A percentile compares a stretch with the other conserved stretches of the same genome.
phyloP scores from a whole-genome alignment of 2,329 filamentous ascomycete species.

The Diplodia corticola region DNA sequence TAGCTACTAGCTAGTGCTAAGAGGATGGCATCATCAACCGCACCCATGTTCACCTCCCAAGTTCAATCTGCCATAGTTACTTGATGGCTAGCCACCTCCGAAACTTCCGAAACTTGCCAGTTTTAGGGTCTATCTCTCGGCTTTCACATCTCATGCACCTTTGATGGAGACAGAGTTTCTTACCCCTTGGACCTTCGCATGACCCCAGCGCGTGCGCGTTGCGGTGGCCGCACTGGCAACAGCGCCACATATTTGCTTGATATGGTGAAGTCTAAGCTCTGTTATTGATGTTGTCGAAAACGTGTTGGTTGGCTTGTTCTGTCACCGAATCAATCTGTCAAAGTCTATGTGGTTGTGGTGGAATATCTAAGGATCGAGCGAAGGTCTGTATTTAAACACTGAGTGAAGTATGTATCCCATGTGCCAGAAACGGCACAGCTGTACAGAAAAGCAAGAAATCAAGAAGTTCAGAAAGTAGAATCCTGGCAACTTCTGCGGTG shows the following conservation, averaged over 20 bases:
- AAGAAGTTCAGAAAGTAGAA: too few relatives aligned
- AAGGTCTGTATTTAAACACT: background rate
- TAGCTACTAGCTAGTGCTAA: too few relatives aligned
- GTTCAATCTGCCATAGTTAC: too few relatives aligned
- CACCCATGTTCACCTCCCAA: too few relatives aligned
- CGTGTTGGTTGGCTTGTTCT: background rate
- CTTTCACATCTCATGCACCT: background rate
- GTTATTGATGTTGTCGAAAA: background rate
- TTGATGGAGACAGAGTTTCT: too few relatives aligned
- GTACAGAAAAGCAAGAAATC: background rate
- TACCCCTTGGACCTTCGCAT: background rate
- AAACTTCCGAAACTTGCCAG: too few relatives aligned
- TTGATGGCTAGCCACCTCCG: too few relatives aligned
- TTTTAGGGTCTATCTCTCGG: background rate
- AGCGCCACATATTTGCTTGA: background rate
- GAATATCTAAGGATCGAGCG: background rate
- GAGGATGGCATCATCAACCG: too few relatives aligned
- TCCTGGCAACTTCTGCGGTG: too few relatives aligned
- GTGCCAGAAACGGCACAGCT: background rate
- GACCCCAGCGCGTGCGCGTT: background rate
- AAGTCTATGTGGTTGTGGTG: background rate
- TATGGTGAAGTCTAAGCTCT: background rate
- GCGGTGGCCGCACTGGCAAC: background rate
- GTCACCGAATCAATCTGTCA: background rate
- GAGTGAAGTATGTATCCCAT: background rate